Evolutionary conservation across 305 asterid species (phyloP), one percentile per base, ranked within the genome.

Genomic region (Fraxinus ornus): DNA sequence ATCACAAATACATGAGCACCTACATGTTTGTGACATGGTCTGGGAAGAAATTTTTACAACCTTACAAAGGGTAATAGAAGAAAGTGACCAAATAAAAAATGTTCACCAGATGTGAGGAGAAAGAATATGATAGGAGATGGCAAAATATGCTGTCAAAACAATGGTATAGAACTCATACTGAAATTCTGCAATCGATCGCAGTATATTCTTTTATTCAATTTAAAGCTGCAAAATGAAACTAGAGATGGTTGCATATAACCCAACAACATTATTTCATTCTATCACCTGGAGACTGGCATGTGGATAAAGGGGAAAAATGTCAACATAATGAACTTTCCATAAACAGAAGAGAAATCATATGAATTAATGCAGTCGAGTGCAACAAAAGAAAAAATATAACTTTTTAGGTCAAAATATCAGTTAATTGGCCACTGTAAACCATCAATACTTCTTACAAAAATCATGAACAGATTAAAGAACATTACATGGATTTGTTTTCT

Each of bases 1-100:
- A 76, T 44, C 77, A 52, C 78, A 47, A 78, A 76, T 47, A 39
- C 39, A 75, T 33, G 64, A 77, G 72, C 81, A 81, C 55, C 78
- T 52, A 71, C 24, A 30, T 33, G 26, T 71, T 71, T 71, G 44
- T 71, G 41, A 71, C 76, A 71, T 71, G 47, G 76, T 71, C 26
- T 21, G 32, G 36, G 35, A 37, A 30, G 62, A 19, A 5, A 15
- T 35, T 44, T 19, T 39, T 33, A 33, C 81, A 81, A 85, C 71
- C 80, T 32, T 6, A 71, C 41, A 76, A 57, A 68, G 33, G 76
- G 15, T 3, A 39, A 62, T 44, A 24, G 62, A 5, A 7, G 55
- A 77, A 64, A 33, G 10, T 9, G 37, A 28, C n/a, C 36, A 68
- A 26, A 28, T 68, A 12, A 68, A 68, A 68, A 68, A 10, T 68